Conservation (phyloP, 805 yeast genomes). For the Yarrowia sp. region DNA sequence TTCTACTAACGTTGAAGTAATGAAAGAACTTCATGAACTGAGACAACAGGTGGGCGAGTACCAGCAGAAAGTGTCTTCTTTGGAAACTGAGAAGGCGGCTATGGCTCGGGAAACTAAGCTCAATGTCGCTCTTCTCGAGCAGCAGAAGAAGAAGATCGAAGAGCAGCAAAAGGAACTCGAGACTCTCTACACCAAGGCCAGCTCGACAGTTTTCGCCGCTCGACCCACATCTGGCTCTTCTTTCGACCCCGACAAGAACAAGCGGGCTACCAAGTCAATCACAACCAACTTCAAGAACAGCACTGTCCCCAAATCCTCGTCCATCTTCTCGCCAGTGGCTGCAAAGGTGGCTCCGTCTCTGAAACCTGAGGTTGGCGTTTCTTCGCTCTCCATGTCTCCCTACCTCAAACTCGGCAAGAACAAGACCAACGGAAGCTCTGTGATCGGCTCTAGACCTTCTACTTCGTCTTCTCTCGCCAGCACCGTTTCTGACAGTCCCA, state of each 20-base stretch:
- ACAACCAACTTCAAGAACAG: constrained; percentile 17
- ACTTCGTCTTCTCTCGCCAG: constrained; percentile 10
- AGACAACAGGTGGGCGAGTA: constrained; percentile 22
- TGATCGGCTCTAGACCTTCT: background rate
- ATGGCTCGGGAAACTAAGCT: constrained; percentile 22
- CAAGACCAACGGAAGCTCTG: background rate
- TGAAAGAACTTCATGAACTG: constrained; percentile 23
- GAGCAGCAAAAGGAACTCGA: constrained; percentile 21
- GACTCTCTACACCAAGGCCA: constrained; percentile 24
- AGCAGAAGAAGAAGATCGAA: constrained; percentile 21
- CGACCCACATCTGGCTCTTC: background rate
- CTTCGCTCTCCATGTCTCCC: constrained; percentile 36
- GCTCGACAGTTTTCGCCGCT: constrained; percentile 15
- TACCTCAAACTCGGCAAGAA: constrained; percentile 21
- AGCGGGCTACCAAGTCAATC: constrained; percentile 2
- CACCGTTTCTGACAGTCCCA: constrained; percentile 14
- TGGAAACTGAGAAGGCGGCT: constrained; percentile 18
- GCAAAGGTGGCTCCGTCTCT: constrained; percentile 14
- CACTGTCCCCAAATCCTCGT: background rate
- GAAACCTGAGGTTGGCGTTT: constrained; percentile 6
- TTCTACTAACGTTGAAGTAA: constrained; percentile 1
- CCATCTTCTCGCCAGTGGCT: constrained; percentile 35
- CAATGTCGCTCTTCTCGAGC: constrained; percentile 20
- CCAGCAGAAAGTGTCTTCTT: constrained; percentile 1
- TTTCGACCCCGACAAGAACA: constrained; percentile 19